phyloP scores from a whole-genome alignment of 1,284 basidiomycete species.

The Rhodotorula glutinis region DNA sequence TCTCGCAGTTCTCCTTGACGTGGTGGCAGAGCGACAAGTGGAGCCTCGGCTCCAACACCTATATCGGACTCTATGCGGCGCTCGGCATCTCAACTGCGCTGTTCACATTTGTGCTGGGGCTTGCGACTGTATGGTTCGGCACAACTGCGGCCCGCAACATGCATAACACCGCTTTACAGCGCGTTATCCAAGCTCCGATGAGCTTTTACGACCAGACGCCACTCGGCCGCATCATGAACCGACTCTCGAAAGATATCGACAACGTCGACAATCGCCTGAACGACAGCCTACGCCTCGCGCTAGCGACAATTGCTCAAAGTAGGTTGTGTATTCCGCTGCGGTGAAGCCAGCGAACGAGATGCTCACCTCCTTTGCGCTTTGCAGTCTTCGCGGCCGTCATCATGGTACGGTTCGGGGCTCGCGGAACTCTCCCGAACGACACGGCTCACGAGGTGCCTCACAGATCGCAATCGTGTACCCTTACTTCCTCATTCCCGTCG shows the following conservation, averaged over 20 bases:
- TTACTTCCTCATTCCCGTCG: constrained; percentile 53
- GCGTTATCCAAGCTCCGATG: constrained; percentile 66
- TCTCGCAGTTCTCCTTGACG: constrained; percentile 27
- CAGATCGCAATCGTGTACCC: constrained; percentile 53
- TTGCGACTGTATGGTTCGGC: constrained; percentile 33
- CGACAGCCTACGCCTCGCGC: constrained; percentile 25
- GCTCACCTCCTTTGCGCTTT: constrained; percentile 67
- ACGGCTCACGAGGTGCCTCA: no score
- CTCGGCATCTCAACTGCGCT: constrained; percentile 58
- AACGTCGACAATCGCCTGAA: constrained; percentile 57
- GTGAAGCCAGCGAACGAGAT: constrained; percentile 59
- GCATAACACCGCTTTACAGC: constrained; percentile 55
- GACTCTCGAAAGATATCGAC: constrained; percentile 45
- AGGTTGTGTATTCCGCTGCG: constrained; percentile 34
- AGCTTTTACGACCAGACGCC: constrained; percentile 66
- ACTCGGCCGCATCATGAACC: constrained; percentile 61
- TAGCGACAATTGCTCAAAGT: constrained; percentile 48
- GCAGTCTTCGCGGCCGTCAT: constrained; percentile 8
- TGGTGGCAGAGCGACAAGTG: constrained; percentile 37
- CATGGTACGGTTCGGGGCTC: neutral
- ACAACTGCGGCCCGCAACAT: constrained; percentile 37
- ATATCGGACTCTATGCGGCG: constrained; percentile 67
- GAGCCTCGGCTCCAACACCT: constrained; percentile 47
- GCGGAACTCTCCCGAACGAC: no score
- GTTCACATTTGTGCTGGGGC: constrained; percentile 59